A percentile compares a stretch with the other conserved stretches of the same genome.
Evolutionary conservation across 495 filamentous ascomycete genomes (phyloP).

Genomic region (Aspergillus biplanus): DNA sequence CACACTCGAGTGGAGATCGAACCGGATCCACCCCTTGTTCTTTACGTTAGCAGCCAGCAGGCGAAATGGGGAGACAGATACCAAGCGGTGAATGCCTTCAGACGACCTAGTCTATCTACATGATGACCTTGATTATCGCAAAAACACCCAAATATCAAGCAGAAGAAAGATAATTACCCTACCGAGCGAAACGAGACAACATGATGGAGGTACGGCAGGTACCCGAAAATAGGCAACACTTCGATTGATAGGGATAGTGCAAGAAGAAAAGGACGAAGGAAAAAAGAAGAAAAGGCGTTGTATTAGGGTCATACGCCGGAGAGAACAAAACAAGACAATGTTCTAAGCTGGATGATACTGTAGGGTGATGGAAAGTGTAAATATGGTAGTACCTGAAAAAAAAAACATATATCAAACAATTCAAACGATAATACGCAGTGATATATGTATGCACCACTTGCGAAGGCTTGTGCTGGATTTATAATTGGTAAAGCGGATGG

Average conservation of each 20-base stretch:
- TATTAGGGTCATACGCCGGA: not conserved
- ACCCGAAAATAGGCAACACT: constrained; percentile 1
- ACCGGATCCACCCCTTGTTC: not conserved
- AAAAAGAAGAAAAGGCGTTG: constrained; percentile 1
- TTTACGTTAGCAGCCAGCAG: not conserved
- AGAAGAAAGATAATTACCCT: not conserved
- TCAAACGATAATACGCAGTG: not conserved
- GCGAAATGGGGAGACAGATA: constrained; percentile 3
- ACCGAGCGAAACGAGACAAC: not conserved
- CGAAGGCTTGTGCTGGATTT: not conserved
- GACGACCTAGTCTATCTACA: constrained; percentile 10
- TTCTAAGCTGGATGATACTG: not conserved
- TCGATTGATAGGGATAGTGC: not conserved
- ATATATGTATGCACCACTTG: not conserved
- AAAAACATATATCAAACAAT: not conserved
- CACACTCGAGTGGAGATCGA: not conserved
- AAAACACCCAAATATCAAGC: not conserved
- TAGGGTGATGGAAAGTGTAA: not conserved
- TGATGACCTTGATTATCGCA: not conserved
- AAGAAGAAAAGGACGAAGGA: not conserved
- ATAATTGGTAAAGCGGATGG: constrained; percentile 1
- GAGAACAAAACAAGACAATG: not conserved
- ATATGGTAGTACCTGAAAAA: not conserved
- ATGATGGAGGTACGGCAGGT: not conserved
- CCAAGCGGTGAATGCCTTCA: not conserved